Conservation (phyloP, 1,284 basidiomycete genomes). For the Wolfiporia cocos region DNA sequence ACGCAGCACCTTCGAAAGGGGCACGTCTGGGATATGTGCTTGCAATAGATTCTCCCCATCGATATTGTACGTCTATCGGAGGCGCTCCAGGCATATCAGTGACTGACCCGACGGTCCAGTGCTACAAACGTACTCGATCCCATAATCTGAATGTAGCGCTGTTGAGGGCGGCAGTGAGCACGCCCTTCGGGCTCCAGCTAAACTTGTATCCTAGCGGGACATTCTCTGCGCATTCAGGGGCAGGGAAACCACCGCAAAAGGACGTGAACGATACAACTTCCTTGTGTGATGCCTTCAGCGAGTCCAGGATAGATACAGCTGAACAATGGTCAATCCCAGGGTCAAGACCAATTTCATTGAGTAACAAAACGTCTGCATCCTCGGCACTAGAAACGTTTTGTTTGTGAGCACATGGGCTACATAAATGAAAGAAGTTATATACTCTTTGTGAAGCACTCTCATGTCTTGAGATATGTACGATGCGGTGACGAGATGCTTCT, state of each 20-base stretch:
- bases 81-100: constrained; percentile 3
- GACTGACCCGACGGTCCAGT: background rate
- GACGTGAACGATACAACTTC: constrained; percentile 78
- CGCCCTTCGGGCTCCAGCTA: constrained; percentile 90
- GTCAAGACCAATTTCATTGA: constrained; percentile 93
- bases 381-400: constrained; percentile 57
- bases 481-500: constrained; percentile 85
- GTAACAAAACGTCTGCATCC: constrained; percentile 63
- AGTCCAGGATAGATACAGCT: constrained; percentile 71
- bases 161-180: constrained; percentile 80
- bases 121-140: constrained; percentile 37
- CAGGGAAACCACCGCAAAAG: constrained; percentile 92
- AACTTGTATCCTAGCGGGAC: constrained; percentile 89
- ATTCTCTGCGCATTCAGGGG: constrained; percentile 57
- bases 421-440: constrained; percentile 15
- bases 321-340: constrained; percentile 96
- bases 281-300: constrained; percentile 53
- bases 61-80: constrained; percentile 42
- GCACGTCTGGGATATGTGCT: constrained; percentile 58
- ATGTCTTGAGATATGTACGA: constrained; percentile 88
- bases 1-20: constrained; percentile 61
- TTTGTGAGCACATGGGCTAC: background rate
- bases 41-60: constrained; percentile 50
- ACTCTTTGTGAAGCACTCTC: constrained; percentile 64
- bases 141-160: constrained; percentile 66